A percentile compares a stretch with the other conserved stretches of the same genome.
Conservation (phyloP, 2,329 filamentous ascomycete species). For the Nigrospora sphaerica region DNA sequence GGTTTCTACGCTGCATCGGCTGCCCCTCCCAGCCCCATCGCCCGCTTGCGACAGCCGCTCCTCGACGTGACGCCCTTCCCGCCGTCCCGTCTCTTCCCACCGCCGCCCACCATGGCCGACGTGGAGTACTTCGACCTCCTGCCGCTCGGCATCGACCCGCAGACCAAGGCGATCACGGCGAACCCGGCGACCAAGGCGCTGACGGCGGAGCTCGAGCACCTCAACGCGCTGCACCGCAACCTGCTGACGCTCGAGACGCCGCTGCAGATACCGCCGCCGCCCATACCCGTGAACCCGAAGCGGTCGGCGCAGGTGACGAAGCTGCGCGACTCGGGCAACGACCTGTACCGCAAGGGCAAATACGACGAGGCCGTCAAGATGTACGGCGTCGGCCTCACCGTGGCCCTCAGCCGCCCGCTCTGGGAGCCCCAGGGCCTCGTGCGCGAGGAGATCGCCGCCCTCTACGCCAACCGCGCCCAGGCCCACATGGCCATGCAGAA, state of each 20-base stretch:
- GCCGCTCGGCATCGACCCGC: conserved; percentile 73
- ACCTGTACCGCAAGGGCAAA: conserved; percentile 69
- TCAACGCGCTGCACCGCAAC: conserved; percentile 73
- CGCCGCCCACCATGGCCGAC: not conserved
- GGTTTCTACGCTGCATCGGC: no score
- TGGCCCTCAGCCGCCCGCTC: conserved; percentile 72
- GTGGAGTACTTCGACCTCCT: conserved; percentile 66
- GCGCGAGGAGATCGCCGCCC: conserved; percentile 71
- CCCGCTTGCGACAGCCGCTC: no score
- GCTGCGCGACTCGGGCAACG: conserved; percentile 82
- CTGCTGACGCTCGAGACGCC: conserved; percentile 61
- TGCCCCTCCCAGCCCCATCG: no score
- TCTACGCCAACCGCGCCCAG: conserved; percentile 86
- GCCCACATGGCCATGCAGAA: conserved; percentile 74
- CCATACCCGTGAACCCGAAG: conserved; percentile 88
- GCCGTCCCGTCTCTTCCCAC: not conserved
- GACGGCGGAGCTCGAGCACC: conserved; percentile 57
- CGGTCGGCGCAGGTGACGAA: conserved; percentile 82
- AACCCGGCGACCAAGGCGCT: conserved; percentile 41
- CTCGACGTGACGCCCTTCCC: no score
- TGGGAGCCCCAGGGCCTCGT: conserved; percentile 87
- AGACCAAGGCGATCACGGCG: conserved; percentile 65
- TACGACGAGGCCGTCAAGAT: conserved; percentile 70
- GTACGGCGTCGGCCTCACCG: conserved; percentile 82
- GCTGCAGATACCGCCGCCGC: conserved; percentile 68